Evolutionary conservation across 129 eudicot species (phyloP), one percentile per base, ranked within the genome.

Genomic region (Saposhnikovia divaricata): DNA sequence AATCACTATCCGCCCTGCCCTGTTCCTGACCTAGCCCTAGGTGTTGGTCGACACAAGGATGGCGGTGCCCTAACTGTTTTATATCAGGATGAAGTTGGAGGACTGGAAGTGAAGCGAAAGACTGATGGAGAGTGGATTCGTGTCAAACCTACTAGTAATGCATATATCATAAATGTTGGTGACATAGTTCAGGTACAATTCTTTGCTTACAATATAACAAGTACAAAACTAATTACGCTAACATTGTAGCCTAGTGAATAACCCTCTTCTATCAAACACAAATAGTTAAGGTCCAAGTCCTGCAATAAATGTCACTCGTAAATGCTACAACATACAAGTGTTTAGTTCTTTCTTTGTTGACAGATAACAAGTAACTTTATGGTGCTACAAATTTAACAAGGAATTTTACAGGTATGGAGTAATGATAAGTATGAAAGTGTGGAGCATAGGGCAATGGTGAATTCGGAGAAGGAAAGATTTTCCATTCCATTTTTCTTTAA

Each of bases 11-110:
- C 91, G 1, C 90, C 91, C 15, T 93, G 98, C 57, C 93, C 87
- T 6, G 78, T 82, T 43, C 98, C 96, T 23, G 81, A 90, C 74
- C 71, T 93, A 23, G 90, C 96, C 74, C 90, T 93, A 11, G 95
- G 97, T 34, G 93, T 91, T 42, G 97, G 94, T 4, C 87, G 91
- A 25, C 98, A 93, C 88, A 91, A 89, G 84, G 97, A 91, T 72
- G 82, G 85, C 25, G 88, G 89, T 25, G 93, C 92, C 9, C 39
- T 93, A 75, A 91, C 98, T 43, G 79, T 93, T 25, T 79, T 93
- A 40, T 86, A 92, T 79, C 98, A 89, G 69, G 97, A 93, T n/a
- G 90, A 89, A 1, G 97, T 93, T 8, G 92, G 96, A 57, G 96
- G 96, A 46, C 81, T 93, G 3, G 86, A 90, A 86, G 93, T 87